Base-by-base conservation (phyloP, 2,329 filamentous ascomycete species). In the Penicillium sp. region DNA sequence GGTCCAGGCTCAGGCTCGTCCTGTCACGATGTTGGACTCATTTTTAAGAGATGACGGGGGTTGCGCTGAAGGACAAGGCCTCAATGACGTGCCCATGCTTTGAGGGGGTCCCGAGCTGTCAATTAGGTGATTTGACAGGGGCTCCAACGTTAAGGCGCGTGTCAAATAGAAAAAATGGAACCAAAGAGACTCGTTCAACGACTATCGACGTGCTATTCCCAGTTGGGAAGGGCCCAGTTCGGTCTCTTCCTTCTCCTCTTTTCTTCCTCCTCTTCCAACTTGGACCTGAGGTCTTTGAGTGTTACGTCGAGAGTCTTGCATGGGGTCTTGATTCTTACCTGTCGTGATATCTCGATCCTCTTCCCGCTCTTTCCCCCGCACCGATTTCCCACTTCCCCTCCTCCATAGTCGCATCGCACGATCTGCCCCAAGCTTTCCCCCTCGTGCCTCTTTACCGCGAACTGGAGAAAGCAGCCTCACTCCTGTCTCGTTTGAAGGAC, bases 141-240 rank as follows among this genome's bases (percentile, higher is more conserved):
- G 36, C 18, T 39, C 28, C 8, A 29, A 29, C 7, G 28, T 12
- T 29, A 23, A 6, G 18, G 34, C 34, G 34, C 6, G n/a, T 42
- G 39, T 42, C 41, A 42, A 15, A 21, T 24, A 42, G 23, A 24
- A 23, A 41, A 41, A n/a, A 24, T 6, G 7, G 24, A 16, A 26
- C 12, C n/a, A 42, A 42, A 26, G 23, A 42, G 41, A 42, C 41
- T 28, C 23, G 41, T 42, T 42, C 41, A 16, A 42, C 21, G 41
- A 42, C 41, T 42, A 42, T 34, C 42, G n/a, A 16, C 26, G 42
- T 56, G 47, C 55, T 53, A 53, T 51, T 47, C 56, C 56, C 47
- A 56, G 49, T 55, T 43, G 16, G 49, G 55, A 24, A 38, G 33
- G 31, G 26, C 42, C 33, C 42, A 38, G 49, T 51, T 51, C 24